These are phyloP conservation scores for Penicillium coffeae DNA, from an alignment of 495 filamentous ascomycete species.

Conservation along the genomic window DNA sequence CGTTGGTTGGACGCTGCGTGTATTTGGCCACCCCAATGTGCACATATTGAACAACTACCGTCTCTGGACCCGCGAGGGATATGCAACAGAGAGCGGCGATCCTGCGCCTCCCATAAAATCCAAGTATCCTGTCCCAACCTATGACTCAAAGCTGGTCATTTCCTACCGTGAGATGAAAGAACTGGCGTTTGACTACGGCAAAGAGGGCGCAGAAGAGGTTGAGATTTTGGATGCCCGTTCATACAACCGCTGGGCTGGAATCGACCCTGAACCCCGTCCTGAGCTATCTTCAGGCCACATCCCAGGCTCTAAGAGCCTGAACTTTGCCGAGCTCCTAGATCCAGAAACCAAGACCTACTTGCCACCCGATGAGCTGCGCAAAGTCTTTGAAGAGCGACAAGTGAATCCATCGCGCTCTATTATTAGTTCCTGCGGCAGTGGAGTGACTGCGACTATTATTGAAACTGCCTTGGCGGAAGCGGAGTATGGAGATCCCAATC, in stretches of 20 bases:
- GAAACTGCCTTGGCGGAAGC: constrained; percentile 83
- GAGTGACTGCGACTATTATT: constrained; percentile 89
- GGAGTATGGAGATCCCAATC: constrained; percentile 62
- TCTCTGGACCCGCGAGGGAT: constrained; percentile 77
- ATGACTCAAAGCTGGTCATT: constrained; percentile 55
- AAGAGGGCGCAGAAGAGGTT: constrained; percentile 73
- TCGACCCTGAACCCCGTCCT: constrained; percentile 78
- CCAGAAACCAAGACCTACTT: constrained; percentile 76
- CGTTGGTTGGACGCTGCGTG: constrained; percentile 85
- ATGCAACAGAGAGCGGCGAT: constrained; percentile 75
- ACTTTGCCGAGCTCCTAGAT: constrained; percentile 76
- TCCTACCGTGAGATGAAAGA: constrained; percentile 76
- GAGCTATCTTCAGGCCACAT: constrained; percentile 91
- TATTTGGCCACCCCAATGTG: constrained; percentile 87
- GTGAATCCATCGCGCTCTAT: constrained; percentile 80
- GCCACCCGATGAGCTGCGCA: constrained; percentile 63
- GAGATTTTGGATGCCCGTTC: constrained; percentile 90
- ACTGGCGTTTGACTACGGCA: constrained; percentile 67
- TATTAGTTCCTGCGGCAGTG: constrained; percentile 87
- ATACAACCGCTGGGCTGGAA: constrained; percentile 73
- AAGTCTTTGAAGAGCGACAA: constrained; percentile 72
- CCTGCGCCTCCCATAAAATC: constrained; percentile 53
- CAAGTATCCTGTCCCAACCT: constrained; percentile 53
- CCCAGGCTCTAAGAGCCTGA: constrained; percentile 79
- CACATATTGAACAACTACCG: constrained; percentile 94